Percentiles rank a stretch among this genome's conserved stretches.
phyloP scores from a whole-genome alignment of 1,284 basidiomycete genomes.

The Papiliotrema fonsecae region DNA sequence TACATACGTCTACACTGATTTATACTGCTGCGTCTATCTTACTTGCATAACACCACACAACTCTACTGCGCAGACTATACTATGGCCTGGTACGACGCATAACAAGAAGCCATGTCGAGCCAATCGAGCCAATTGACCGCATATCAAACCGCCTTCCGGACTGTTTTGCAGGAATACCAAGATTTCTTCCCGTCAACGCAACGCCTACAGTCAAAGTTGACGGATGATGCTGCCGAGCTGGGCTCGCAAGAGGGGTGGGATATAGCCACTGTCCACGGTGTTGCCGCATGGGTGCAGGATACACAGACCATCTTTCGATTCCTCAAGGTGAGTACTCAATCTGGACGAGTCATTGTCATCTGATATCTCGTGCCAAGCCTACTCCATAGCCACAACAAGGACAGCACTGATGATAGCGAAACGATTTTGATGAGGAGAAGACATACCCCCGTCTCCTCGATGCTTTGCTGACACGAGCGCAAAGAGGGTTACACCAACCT shows the following conservation, averaged over 20 bases:
- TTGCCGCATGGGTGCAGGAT: slow-evolving; percentile 39
- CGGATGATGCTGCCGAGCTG: slow-evolving; percentile 34
- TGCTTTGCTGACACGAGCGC: slow-evolving; percentile 19
- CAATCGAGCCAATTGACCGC: no score
- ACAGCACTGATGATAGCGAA: no score
- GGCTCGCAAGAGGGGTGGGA: slow-evolving; percentile 41
- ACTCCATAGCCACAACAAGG: no score
- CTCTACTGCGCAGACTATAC: no score
- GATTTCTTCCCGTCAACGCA: slow-evolving; percentile 25
- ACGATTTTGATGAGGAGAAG: slow-evolving; percentile 31
- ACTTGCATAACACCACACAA: no score
- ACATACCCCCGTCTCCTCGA: slow-evolving; percentile 25
- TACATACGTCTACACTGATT: no score
- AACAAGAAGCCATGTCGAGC: no score
- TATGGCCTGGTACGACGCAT: no score
- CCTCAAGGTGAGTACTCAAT: slow-evolving; percentile 31
- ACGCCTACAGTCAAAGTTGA: slow-evolving; percentile 28
- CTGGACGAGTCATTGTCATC: no score
- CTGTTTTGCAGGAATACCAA: slow-evolving; percentile 23
- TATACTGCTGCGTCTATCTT: no score
- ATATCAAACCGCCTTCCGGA: no score
- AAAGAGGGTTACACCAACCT: slow-evolving; percentile 20
- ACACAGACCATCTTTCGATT: slow-evolving; percentile 34
- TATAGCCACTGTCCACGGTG: slow-evolving; percentile 22
- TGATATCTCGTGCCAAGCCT: no score